Evolutionary conservation across 2,329 filamentous ascomycete genomes (phyloP), one percentile per base, ranked within the genome.

Genomic region (Blumeria graminis): DNA sequence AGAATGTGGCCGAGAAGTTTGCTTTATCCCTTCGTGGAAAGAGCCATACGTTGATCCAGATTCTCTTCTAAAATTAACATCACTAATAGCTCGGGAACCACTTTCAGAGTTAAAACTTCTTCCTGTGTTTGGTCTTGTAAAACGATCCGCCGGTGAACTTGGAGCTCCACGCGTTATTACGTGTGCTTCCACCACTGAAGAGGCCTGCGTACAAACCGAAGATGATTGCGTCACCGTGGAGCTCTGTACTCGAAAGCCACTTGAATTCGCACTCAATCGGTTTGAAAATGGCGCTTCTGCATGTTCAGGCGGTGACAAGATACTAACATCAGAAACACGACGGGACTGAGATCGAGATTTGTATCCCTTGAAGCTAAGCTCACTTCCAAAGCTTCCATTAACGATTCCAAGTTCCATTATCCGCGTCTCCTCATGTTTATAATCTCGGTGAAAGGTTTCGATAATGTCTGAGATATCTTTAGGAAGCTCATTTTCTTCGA

Each of bases 371-470:
- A 56, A 18, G 8, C 57, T 56, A 16, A 69, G 72, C 1, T 71
- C 71, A 5, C 70, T 68, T 11, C 60, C 79, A 67, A 69, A 84
- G 65, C 67, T 80, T 16, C 85, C 84, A 65, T 93, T 94, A 68
- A 89, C 77, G 57, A 94, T 84, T 16, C 80, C 79, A 50, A 95
- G 76, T 52, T 76, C 77, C 61, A 78, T 74, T 18, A 89, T 74
- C 60, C 82, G 77, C 33, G 82, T 80, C 61, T 93, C 83, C 55
- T 84, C 78, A 63, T 83, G 82, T 28, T 77, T 80, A 67, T 84
- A 92, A 64, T 94, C 89, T 14, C 78, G 77, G 55, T 81, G 76
- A 74, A 94, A 96, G 10, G 82, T 78, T 41, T 78, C 76, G 58
- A 89, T 74, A 56, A 96, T 85, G 50, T 90, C 81, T 45, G 78